These are phyloP conservation scores for Diaporthe batatas DNA, from an alignment of 2,329 filamentous ascomycete species.

Conservation along the genomic window DNA sequence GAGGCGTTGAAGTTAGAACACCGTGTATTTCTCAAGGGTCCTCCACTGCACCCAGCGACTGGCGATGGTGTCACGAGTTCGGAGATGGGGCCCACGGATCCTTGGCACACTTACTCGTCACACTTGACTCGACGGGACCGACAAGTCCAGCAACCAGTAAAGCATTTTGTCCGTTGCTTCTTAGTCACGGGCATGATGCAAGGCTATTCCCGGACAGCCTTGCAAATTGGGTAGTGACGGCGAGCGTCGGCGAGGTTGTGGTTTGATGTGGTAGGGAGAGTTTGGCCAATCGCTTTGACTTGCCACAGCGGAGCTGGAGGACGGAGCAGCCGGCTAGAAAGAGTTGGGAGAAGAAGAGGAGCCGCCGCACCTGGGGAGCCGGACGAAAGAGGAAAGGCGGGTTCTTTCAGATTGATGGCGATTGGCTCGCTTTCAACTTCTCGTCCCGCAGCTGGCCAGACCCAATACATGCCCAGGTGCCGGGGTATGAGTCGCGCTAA, in stretches of 20 bases:
- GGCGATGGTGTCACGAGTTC: background rate
- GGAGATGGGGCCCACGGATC: background rate
- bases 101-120: slow-evolving; percentile 40
- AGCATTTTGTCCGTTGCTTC: slow-evolving; percentile 41
- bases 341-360: background rate
- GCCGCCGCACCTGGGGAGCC: background rate
- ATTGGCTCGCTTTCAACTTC: slow-evolving; percentile 24
- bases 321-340: background rate
- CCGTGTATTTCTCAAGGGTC: background rate
- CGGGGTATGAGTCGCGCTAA: background rate
- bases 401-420: background rate
- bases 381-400: slow-evolving; percentile 7
- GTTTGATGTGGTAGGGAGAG: background rate
- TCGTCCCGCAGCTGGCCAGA: background rate
- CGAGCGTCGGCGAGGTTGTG: background rate
- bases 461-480: background rate
- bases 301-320: background rate
- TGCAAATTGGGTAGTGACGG: background rate
- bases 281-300: slow-evolving; percentile 22
- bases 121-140: slow-evolving; percentile 44
- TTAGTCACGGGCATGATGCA: slow-evolving; percentile 65
- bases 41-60: background rate
- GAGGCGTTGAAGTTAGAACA: background rate
- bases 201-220: background rate
- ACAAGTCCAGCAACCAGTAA: slow-evolving; percentile 44